Evolutionary conservation across 371 early-diverging fungal species (phyloP), one percentile per base, ranked within the genome.

Genomic region (Lichtheimia corymbifera): DNA sequence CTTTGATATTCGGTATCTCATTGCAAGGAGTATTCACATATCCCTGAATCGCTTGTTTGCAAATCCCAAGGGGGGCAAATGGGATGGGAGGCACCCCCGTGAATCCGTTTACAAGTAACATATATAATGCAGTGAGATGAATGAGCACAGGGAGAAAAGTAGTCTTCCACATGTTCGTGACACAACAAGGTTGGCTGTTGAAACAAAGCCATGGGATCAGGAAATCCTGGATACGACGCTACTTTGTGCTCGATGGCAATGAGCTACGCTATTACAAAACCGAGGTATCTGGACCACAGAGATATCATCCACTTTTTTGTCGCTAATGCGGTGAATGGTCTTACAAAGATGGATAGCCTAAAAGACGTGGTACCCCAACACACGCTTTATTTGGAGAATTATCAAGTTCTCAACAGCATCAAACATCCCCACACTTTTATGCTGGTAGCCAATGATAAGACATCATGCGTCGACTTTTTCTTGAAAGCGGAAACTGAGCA

Each of bases 141-240:
- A 47, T 47, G 47, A 45, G 4, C 0, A 45, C 1, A 47, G 47
- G 11, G 14, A 47, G 22, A 47, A 47, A 47, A 45, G 4, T 3
- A 45, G 45, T 47, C 35, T 35, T 35, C 35, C 11, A 9, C 11
- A 35, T 35, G n/a, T 17, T 47, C 11, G 15, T 47, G 22, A n/a
- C 35, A 35, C 47, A 47, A 22, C 47, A 47, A 47, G 76, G 76
- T 12, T 76, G 66, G 58, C 45, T 76, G 13, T 59, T 63, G 53
- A 76, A 76, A 62, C 76, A 76, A 59, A 67, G 66, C 17, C 76
- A 76, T 56, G 73, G 76, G 42, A 60, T 67, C 49, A 66, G 61
- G 24, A 70, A 53, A 18, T 43, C 59, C 13, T 64, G 52, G 45
- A 20, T 44, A 14, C 41, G 55, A 25, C 64, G 64, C 0, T 64